A percentile compares a stretch with the other conserved stretches of the same genome.
These are phyloP conservation scores for Hypoxylon crocopeplum DNA, from an alignment of 495 filamentous ascomycete genomes.

Conservation along the genomic window DNA sequence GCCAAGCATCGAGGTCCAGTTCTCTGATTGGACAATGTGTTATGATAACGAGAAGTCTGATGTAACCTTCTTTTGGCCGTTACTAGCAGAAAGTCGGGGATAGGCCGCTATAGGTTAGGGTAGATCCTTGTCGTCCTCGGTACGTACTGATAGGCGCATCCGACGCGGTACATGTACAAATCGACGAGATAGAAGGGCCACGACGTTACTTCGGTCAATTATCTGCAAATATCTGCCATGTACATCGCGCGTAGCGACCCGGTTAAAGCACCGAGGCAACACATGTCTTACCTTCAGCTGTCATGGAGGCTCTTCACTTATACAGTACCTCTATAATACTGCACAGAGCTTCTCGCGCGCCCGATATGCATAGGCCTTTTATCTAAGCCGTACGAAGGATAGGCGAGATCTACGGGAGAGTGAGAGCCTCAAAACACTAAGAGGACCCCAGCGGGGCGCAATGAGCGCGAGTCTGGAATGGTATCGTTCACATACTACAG, in stretches of 20 bases:
- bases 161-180: not conserved
- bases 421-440: too few relatives aligned
- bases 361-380: too few relatives aligned
- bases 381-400: too few relatives aligned
- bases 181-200: not conserved
- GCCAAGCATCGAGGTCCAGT: not conserved
- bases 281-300: too few relatives aligned
- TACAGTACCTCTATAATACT: too few relatives aligned
- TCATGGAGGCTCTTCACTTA: too few relatives aligned
- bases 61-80: slow-evolving; percentile 23
- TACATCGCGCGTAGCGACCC: not conserved
- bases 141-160: slow-evolving; percentile 30
- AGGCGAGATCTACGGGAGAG: too few relatives aligned
- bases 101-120: slow-evolving; percentile 14
- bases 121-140: slow-evolving; percentile 5
- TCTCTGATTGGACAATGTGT: slow-evolving; percentile 18
- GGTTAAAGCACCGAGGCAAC: slow-evolving; percentile 3
- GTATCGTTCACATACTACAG: too few relatives aligned
- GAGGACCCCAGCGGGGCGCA: too few relatives aligned
- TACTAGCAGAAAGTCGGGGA: slow-evolving; percentile 13
- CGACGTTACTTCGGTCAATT: slow-evolving; percentile 20
- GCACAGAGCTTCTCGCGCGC: too few relatives aligned
- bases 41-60: slow-evolving; percentile 29
- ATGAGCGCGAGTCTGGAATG: too few relatives aligned
- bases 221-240: not conserved